Base-by-base conservation (phyloP, 495 filamentous ascomycete genomes). In the Aspergillus mulundensis region DNA sequence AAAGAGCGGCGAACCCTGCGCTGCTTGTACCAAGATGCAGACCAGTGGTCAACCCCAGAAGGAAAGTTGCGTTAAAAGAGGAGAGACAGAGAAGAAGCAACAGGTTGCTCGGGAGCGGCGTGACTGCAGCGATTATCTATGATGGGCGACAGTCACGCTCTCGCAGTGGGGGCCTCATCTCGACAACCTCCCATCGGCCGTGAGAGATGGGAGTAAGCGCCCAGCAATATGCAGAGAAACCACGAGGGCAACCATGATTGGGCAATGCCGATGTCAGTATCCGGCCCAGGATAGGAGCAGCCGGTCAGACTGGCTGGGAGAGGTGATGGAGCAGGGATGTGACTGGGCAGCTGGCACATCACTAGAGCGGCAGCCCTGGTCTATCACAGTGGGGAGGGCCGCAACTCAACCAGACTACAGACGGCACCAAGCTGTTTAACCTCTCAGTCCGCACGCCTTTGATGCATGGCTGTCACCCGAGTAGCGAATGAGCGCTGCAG, bases 91-190 rank as follows among this genome's bases (percentile, higher is more conserved):
- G 50, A 46, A 53, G 49, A 30, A 53, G 36, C 36, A 30, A 45
- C 28, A 60, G 39, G 47, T 60, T 45, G 57, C 46, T 16, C 34
- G 23, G 38, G 54, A 61, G 54, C 65, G 47, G 56, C 63, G 54
- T 61, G 58, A 60, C 25, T 48, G 50, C 57, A 52, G 65, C 69
- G 67, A 70, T 70, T 73, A 73, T 71, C 69, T 70, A 68, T 71
- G 56, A 61, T 48, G 58, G 59, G 44, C 32, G 38, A 41, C 50
- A 45, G 49, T 50, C 25, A 38, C 45, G 34, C 16, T 58, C 36
- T 20, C 23, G 25, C 51, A 49, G 41, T 41, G 24, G 56, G 49
- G 43, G n/a, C 14, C n/a, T 12, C 38, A 54, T 54, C 24, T 34
- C 24, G 28, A 34, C 18, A 53, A 23, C 34, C 47, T 57, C 44